These are phyloP conservation scores for Beauveria scarabaeidicola DNA, from an alignment of 2,329 filamentous ascomycete genomes.

Conservation along the genomic window DNA sequence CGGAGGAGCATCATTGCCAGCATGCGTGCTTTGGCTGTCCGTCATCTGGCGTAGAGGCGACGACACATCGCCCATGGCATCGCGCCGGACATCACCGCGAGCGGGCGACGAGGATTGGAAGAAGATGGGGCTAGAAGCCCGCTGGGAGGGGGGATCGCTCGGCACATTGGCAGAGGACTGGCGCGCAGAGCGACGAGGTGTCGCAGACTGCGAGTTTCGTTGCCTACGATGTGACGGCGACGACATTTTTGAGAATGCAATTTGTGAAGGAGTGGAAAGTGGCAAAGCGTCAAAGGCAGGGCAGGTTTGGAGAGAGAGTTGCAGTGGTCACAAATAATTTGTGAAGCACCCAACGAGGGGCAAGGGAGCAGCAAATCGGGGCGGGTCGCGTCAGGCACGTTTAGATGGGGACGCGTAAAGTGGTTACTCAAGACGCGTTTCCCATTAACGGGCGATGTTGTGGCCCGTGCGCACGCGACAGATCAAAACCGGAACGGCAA, in stretches of 20 bases:
- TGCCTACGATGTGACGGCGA: slow-evolving; percentile 38
- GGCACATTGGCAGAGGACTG: slow-evolving; percentile 35
- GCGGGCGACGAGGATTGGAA: slow-evolving; percentile 49
- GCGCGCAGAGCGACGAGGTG: slow-evolving; percentile 33
- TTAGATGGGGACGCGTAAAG: slow-evolving; percentile 30
- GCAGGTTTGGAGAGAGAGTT: slow-evolving; percentile 2
- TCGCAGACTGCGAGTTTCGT: slow-evolving; percentile 43
- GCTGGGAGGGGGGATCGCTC: slow-evolving; percentile 38
- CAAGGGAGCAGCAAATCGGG: slow-evolving; percentile 13
- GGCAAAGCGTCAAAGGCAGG: background rate
- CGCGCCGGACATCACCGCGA: slow-evolving; percentile 21
- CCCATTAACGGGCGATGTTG: slow-evolving; percentile 10
- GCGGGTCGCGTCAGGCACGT: slow-evolving; percentile 17
- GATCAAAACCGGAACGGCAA: slow-evolving; percentile 18
- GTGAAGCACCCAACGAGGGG: slow-evolving; percentile 15
- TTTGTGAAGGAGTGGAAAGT: slow-evolving; percentile 10
- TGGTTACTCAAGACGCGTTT: slow-evolving; percentile 21
- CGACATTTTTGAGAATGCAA: slow-evolving; percentile 27
- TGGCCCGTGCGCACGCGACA: slow-evolving; percentile 22
- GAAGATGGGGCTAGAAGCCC: slow-evolving; percentile 74
- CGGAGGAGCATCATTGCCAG: slow-evolving; percentile 30
- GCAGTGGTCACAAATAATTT: slow-evolving; percentile 16
- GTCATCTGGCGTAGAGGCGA: slow-evolving; percentile 51
- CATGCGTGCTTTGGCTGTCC: slow-evolving; percentile 43
- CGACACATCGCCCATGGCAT: slow-evolving; percentile 32